These are phyloP conservation scores for Leishmania gerbilli DNA, from an alignment of 208 protist species.

Conservation along the genomic window DNA sequence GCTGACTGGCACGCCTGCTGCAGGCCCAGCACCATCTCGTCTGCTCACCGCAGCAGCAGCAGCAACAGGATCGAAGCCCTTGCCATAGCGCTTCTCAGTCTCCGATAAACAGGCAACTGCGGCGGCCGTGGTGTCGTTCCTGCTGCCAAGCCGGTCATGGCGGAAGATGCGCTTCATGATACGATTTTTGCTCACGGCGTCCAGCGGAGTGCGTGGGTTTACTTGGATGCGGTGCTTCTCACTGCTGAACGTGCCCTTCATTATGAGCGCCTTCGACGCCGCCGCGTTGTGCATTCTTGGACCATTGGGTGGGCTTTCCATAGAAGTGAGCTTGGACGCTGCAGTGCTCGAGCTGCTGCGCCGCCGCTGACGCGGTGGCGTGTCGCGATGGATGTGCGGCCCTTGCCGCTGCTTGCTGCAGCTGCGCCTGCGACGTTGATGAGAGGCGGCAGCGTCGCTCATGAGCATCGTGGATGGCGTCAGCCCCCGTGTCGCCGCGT, in stretches of 20 bases:
- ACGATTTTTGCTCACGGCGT: slow-evolving; percentile 31
- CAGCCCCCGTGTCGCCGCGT: slow-evolving; percentile 30
- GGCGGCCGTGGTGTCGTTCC: neutral
- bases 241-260: slow-evolving; percentile 19
- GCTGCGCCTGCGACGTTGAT: neutral
- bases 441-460: neutral
- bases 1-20: neutral
- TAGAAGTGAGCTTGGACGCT: neutral
- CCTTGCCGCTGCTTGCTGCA: neutral
- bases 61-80: neutral
- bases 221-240: slow-evolving; percentile 28
- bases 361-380: neutral
- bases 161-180: slow-evolving; percentile 32
- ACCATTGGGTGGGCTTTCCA: neutral
- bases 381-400: neutral
- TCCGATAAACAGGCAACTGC: neutral
- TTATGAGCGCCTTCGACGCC: slow-evolving; percentile 3
- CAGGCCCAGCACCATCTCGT: neutral
- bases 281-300: neutral
- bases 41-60: neutral
- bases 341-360: neutral
- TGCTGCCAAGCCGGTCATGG: slow-evolving; percentile 13
- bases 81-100: neutral
- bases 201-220: slow-evolving; percentile 24
- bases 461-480: slow-evolving; percentile 23